Conservation (phyloP, 1,284 basidiomycete species). For the Tylopilus sp. region DNA sequence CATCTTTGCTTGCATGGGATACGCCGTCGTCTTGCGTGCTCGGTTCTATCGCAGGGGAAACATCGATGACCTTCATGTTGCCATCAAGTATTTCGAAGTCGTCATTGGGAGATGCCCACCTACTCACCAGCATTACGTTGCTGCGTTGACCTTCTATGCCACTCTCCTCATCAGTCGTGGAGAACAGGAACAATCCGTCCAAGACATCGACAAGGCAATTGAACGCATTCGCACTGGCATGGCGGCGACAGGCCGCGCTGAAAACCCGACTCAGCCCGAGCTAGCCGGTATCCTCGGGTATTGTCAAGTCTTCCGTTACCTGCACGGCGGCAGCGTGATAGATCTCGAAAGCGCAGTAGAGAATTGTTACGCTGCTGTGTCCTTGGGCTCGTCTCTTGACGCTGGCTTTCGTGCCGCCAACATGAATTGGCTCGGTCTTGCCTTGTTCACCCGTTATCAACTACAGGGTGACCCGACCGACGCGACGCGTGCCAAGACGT, state of each 20-base stretch:
- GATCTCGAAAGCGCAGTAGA: slow-evolving; percentile 20
- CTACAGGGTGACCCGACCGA: slow-evolving; percentile 19
- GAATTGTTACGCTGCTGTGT: slow-evolving; percentile 12
- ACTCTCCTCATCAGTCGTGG: slow-evolving; percentile 13
- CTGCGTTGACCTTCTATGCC: slow-evolving; percentile 9
- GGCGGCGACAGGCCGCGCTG: not conserved
- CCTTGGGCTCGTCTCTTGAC: slow-evolving; percentile 1
- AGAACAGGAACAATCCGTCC: slow-evolving; percentile 7
- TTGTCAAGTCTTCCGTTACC: slow-evolving; percentile 13
- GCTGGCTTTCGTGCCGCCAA: not conserved
- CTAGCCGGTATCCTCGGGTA: slow-evolving; percentile 14
- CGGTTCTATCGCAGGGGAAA: slow-evolving; percentile 14
- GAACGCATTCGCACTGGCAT: slow-evolving; percentile 10
- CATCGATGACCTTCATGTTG: slow-evolving; percentile 12
- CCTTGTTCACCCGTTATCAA: slow-evolving; percentile 21
- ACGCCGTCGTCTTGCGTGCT: slow-evolving; percentile 7
- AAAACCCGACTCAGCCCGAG: not conserved
- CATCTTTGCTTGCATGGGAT: slow-evolving; percentile 8
- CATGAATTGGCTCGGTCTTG: slow-evolving; percentile 13
- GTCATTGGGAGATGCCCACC: slow-evolving; percentile 9
- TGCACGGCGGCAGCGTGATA: slow-evolving; percentile 4
- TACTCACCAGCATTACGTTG: slow-evolving; percentile 6
- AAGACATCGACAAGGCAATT: slow-evolving; percentile 17
- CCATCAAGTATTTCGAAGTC: slow-evolving; percentile 13
- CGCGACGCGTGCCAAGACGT: slow-evolving; percentile 4